Base-by-base conservation (phyloP, 306 rosid species). In the Rosa lucieae region DNA sequence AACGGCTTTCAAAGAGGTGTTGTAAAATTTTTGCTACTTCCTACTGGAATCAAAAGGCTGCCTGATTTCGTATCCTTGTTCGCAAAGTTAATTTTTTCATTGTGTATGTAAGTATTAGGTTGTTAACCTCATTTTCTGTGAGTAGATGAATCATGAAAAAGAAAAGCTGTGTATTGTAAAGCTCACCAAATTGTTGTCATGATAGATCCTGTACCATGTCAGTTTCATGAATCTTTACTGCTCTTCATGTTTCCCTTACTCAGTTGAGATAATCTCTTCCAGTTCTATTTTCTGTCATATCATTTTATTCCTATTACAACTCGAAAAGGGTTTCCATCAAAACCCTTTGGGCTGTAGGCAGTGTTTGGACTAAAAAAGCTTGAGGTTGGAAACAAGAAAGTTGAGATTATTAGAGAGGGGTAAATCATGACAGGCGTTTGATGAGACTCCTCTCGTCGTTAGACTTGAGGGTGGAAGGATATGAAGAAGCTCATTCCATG, bases 21-120 rank as follows among this genome's bases (percentile, higher is more conserved):
- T 86, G 92, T 77, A 75, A 82, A 85, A 55, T 82, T 79, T 86
- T 86, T 63, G 85, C 74, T 81, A 82, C 76, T 77, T 71, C 75
- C 53, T 37, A 46, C 46, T 29, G 35, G 76, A 80, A 46, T 82
- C 70, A 77, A 55, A 66, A 77, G 70, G 85, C 56, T 80, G 8
- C 77, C 77, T 75, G 78, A 80, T 82, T 77, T 78, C 63, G 9
- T 75, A 62, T 79, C 83, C 80, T 74, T 74, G 79, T 59, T 51
- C 47, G 3, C 5, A 77, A 67, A 71, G 53, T 72, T 71, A 40
- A n/a, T 37, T 75, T 70, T 79, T 84, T 63, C 26, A 39, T 81
- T 75, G 39, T 85, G 80, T 58, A 74, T 83, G 90, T 82, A 76
- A 63, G 76, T 67, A 86, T 58, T 81, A 62, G 51, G 52, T 73